Conservation (phyloP, 257 asterid species). For the Orobanche coerulescens region DNA sequence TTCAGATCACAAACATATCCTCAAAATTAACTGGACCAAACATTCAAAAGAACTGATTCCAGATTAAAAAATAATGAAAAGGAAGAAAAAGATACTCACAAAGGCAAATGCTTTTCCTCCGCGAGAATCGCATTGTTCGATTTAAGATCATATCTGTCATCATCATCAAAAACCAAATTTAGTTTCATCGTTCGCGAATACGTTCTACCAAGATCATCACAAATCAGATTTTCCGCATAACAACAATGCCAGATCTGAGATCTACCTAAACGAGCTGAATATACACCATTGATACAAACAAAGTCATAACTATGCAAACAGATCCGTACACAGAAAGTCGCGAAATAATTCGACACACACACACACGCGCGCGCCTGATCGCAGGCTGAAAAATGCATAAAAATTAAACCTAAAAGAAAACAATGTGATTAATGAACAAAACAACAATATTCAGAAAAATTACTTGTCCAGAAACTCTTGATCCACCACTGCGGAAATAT, state of each 20-base stretch:
- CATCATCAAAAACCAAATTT: constrained; percentile 2
- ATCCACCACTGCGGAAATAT: constrained; percentile 80
- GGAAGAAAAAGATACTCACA: constrained; percentile 38
- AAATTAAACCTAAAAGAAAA: neutral
- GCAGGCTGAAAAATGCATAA: constrained; percentile 5
- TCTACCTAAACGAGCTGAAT: constrained; percentile 27
- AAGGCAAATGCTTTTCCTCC: constrained; percentile 83
- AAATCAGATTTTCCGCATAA: constrained; percentile 5
- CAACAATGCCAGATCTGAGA: constrained; percentile 22
- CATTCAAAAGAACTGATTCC: neutral
- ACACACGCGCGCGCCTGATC: constrained; percentile 19
- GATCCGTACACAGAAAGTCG: constrained; percentile 22
- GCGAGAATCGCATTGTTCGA: constrained; percentile 91
- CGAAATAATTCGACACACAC: neutral
- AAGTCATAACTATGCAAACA: neutral
- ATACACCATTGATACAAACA: neutral
- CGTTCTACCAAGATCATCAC: neutral
- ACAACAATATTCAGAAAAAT: constrained; percentile 1
- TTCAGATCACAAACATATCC: constrained; percentile 11
- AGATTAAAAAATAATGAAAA: neutral
- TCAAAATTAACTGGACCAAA: neutral
- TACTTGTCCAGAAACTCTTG: constrained; percentile 80
- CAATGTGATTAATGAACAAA: constrained; percentile 10
- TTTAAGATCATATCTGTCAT: constrained; percentile 53
- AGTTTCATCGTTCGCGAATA: neutral